A percentile compares a stretch with the other conserved stretches of the same genome.
These are phyloP conservation scores for Coemansia sp. DNA, from an alignment of 192 early-diverging fungal species.

Conservation along the genomic window DNA sequence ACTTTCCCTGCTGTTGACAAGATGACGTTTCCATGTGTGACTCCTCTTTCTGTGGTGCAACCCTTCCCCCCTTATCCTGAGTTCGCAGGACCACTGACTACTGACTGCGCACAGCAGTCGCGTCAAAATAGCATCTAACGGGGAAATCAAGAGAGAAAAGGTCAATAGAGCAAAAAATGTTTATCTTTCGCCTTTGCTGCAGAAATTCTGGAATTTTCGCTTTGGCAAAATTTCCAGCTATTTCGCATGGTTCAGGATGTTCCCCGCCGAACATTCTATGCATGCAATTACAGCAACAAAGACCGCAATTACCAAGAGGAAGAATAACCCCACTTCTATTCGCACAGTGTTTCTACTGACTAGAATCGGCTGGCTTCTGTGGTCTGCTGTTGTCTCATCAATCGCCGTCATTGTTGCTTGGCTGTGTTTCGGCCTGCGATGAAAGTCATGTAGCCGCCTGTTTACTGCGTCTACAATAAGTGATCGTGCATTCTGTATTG, in stretches of 20 bases:
- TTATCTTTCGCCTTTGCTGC: background rate
- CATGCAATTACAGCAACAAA: background rate
- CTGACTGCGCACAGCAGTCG: too few relatives aligned
- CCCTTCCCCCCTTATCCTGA: too few relatives aligned
- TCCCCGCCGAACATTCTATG: background rate
- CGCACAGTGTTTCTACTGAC: background rate
- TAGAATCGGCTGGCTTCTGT: background rate
- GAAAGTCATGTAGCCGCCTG: slow-evolving; percentile 2
- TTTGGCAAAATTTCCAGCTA: background rate
- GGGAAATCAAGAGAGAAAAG: too few relatives aligned
- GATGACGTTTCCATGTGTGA: too few relatives aligned
- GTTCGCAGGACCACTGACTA: too few relatives aligned
- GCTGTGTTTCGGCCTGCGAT: background rate
- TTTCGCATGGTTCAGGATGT: background rate
- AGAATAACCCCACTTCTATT: background rate
- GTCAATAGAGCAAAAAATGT: too few relatives aligned
- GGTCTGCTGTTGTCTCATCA: too few relatives aligned
- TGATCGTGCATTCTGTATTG: slow-evolving; percentile 5
- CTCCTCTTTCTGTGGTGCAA: too few relatives aligned
- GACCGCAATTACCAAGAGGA: background rate
- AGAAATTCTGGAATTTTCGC: background rate
- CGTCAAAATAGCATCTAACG: too few relatives aligned
- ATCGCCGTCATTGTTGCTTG: background rate
- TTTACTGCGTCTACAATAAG: slow-evolving; percentile 4
- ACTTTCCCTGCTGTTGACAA: too few relatives aligned